phyloP scores from a whole-genome alignment of 768 basidiomycete genomes.

The Xerocomellus intermedius region DNA sequence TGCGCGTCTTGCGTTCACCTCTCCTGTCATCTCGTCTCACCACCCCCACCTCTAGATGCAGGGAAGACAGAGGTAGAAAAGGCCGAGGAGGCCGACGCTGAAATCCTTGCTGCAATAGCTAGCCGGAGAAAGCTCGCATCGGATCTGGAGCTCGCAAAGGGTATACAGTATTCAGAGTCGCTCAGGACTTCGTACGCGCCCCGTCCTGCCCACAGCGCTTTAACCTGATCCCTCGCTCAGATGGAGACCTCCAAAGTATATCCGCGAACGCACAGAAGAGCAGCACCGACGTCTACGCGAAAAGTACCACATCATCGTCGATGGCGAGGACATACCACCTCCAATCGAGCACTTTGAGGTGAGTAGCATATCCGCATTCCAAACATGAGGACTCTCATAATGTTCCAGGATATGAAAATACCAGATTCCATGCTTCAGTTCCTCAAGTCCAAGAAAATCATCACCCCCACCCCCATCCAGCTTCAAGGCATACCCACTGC shows the following conservation, averaged over 20 bases:
- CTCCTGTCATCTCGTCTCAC: slow-evolving; percentile 15
- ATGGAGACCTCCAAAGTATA: slow-evolving; percentile 85
- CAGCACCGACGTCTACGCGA: slow-evolving; percentile 77
- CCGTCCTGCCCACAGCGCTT: neutral
- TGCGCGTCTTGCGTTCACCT: slow-evolving; percentile 30
- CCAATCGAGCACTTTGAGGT: slow-evolving; percentile 89
- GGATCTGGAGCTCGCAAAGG: slow-evolving; percentile 89
- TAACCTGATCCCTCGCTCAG: slow-evolving; percentile 39
- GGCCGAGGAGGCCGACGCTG: slow-evolving; percentile 83
- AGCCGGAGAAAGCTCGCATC: slow-evolving; percentile 89
- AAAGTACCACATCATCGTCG: slow-evolving; percentile 92
- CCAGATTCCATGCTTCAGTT: slow-evolving; percentile 80
- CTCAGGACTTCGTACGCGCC: slow-evolving; percentile 72
- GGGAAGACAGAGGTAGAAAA: slow-evolving; percentile 87
- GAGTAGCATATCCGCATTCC: slow-evolving; percentile 12
- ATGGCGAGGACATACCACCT: slow-evolving; percentile 90
- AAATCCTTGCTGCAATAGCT: slow-evolving; percentile 89
- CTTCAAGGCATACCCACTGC: slow-evolving; percentile 95
- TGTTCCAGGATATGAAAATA: slow-evolving; percentile 93
- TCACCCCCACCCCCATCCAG: slow-evolving; percentile 91
- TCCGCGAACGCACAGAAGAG: slow-evolving; percentile 67
- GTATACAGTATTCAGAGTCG: slow-evolving; percentile 87
- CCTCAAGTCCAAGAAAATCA: slow-evolving; percentile 83
- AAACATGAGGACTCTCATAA: slow-evolving; percentile 10
- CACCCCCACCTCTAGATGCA: slow-evolving; percentile 51